A percentile compares a stretch with the other conserved stretches of the same genome.
Conservation (phyloP, 2,329 filamentous ascomycete genomes). For the Hypomyces perniciosus region DNA sequence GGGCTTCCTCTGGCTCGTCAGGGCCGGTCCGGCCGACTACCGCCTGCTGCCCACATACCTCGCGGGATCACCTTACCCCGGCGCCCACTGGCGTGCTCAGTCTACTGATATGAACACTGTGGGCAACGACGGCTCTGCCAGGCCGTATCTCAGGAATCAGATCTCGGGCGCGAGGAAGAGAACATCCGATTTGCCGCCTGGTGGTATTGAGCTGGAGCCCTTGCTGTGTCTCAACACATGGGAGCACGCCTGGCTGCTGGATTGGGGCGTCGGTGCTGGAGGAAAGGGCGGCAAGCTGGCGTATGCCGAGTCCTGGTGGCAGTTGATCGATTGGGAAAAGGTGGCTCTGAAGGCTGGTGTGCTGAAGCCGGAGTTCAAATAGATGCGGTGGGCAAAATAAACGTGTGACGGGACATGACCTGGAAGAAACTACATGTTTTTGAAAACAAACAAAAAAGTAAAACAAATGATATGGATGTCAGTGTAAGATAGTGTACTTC, state of each 20-base stretch:
- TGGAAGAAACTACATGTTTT: background rate
- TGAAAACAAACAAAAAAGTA: background rate
- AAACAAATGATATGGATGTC: background rate
- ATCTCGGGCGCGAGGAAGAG: slow-evolving; percentile 24
- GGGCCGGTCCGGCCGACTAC: slow-evolving; percentile 42
- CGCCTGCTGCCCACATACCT: slow-evolving; percentile 84
- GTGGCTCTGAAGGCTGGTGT: slow-evolving; percentile 46
- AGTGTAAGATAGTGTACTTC: slow-evolving; percentile 12
- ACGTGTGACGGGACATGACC: too few species aligned
- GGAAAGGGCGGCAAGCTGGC: slow-evolving; percentile 66
- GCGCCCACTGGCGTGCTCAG: slow-evolving; percentile 74
- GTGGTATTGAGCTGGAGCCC: slow-evolving; percentile 64
- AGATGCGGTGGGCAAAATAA: background rate
- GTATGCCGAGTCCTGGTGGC: slow-evolving; percentile 82
- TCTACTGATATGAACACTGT: slow-evolving; percentile 63
- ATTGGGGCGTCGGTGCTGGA: slow-evolving; percentile 58
- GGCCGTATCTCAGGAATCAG: slow-evolving; percentile 35
- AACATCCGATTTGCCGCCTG: slow-evolving; percentile 46
- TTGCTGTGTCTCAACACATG: slow-evolving; percentile 91
- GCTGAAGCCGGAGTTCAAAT: slow-evolving; percentile 30
- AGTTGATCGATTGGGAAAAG: slow-evolving; percentile 74
- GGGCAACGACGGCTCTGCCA: slow-evolving; percentile 33
- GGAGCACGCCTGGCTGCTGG: slow-evolving; percentile 87
- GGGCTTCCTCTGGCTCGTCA: slow-evolving; percentile 93
- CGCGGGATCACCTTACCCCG: slow-evolving; percentile 80